Conservation (phyloP, 2,329 filamentous ascomycete species). For the Penicillium sp. region DNA sequence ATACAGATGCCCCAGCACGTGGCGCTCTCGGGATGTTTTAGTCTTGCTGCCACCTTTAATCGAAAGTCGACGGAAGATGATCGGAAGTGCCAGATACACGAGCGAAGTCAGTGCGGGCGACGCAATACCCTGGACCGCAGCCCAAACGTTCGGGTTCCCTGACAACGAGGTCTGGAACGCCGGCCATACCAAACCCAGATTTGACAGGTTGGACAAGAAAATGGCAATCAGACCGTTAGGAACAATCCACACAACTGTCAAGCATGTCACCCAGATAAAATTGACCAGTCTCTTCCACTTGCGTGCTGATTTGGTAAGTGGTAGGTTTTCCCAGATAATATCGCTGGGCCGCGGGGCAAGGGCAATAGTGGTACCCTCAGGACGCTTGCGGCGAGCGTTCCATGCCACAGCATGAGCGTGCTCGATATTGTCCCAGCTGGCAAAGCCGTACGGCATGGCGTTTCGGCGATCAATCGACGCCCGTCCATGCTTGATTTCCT, state of each 20-base stretch:
- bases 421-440: conserved; percentile 78
- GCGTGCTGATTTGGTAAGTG: conserved; percentile 58
- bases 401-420: conserved; percentile 85
- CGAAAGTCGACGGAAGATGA: conserved; percentile 80
- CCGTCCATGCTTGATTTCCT: conserved; percentile 74
- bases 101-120: conserved; percentile 80
- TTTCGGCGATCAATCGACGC: conserved; percentile 75
- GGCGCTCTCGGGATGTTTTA: conserved; percentile 83
- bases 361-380: conserved; percentile 64
- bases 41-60: conserved; percentile 77
- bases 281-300: conserved; percentile 68
- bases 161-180: conserved; percentile 60
- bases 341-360: conserved; percentile 82
- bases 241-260: conserved; percentile 79
- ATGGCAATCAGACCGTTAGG: conserved; percentile 92
- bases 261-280: conserved; percentile 68
- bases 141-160: conserved; percentile 61
- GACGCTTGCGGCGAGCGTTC: conserved; percentile 68
- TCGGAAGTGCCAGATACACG: conserved; percentile 77
- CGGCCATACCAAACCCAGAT: conserved; percentile 71
- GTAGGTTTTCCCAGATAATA: conserved; percentile 91
- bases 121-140: conserved; percentile 80
- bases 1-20: conserved; percentile 84
- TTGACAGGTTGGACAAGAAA: conserved; percentile 76
- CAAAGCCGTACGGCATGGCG: conserved; percentile 85